Base-by-base conservation (phyloP, 805 yeast species). In the Nakazawaea sp. region DNA sequence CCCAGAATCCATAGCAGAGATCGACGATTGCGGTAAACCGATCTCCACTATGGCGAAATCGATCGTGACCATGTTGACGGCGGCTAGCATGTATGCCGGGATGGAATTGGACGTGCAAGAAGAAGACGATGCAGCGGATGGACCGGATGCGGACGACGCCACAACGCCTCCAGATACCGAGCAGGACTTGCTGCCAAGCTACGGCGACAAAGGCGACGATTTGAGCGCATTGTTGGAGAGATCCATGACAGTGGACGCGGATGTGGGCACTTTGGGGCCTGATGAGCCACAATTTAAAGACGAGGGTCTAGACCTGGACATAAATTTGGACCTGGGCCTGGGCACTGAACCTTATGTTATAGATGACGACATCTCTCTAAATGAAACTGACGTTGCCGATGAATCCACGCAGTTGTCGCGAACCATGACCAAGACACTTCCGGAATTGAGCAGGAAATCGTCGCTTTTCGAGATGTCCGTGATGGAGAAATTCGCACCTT, bases 11-110 rank as follows among this genome's bases (percentile, higher is more conserved):
- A 21, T 10, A 21, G 24, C 7, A 8, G 24, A 21, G 7, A 10
- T 10, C 24, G 24, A 21, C 10, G 24, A 21, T 10, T 21, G 24
- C 10, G 46, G 34, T 10, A 23, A 34, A 4, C 44, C 53, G 2
- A 48, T 55, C 1, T 61, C 62, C 11, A 66, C 63, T 30, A 66
- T 70, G 54, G 70, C 76, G 13, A 66, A 64, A 45, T 70, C 77
- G 30, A 66, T 77, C 45, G 77, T 72, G 3, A 70, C 75, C 0
- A 49, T 74, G 35, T 57, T 77, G 38, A 73, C 82, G 0, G 68
- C 81, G 0, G 78, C 81, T 0, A 70, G 77, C 43, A 65, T 72
- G 41, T 72, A 68, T 48, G 66, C 74, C 5, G 66, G 64, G 11
- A 55, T 58, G 41, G 54, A 55, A 20, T 23, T 24, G 19, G 41